phyloP scores from a whole-genome alignment of 164 flowering plant species.

The Vitis amurensis region DNA sequence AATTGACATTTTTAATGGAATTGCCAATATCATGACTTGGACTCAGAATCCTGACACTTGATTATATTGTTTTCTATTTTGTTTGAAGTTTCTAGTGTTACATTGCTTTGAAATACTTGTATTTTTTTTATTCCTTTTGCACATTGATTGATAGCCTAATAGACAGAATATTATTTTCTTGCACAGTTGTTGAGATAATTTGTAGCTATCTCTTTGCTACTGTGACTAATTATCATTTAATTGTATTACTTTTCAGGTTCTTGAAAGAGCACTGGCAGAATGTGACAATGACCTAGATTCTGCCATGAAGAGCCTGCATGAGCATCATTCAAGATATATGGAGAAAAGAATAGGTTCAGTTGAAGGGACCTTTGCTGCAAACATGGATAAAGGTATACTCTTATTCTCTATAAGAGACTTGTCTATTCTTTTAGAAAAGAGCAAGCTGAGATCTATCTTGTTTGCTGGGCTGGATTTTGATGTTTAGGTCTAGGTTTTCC shows the following conservation, averaged over 20 bases:
- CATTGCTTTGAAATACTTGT: no score
- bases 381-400: neutral
- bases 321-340: slow-evolving; percentile 37
- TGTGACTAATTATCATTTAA: neutral
- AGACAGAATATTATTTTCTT: neutral
- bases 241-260: slow-evolving; percentile 37
- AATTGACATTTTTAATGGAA: no score
- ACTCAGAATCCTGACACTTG: no score
- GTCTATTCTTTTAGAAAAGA: no score
- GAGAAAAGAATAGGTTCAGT: slow-evolving; percentile 19
- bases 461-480: no score
- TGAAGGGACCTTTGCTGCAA: neutral
- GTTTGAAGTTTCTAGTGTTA: no score
- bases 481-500: no score
- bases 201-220: neutral
- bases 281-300: slow-evolving; percentile 65
- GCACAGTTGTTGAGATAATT: neutral
- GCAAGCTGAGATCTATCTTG: no score
- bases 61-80: no score
- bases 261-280: slow-evolving; percentile 58
- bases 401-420: neutral
- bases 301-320: slow-evolving; percentile 56
- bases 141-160: neutral
- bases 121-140: neutral
- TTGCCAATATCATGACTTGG: no score